Percentiles rank a stretch among this genome's conserved stretches.
phyloP scores from a whole-genome alignment of 768 basidiomycete species.

The Mycena haematopus region DNA sequence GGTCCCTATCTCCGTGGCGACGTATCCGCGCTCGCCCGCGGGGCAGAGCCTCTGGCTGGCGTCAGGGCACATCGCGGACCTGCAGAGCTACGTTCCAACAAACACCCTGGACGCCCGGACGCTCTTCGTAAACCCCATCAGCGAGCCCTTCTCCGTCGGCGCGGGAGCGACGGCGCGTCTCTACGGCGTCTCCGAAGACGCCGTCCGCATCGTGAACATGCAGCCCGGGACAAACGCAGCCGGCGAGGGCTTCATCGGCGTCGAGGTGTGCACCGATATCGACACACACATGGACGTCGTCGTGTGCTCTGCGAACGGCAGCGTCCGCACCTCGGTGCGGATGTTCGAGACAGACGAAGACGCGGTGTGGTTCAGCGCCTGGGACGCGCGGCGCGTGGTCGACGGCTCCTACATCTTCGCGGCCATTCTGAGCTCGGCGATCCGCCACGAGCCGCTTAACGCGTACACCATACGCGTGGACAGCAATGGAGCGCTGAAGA shows the following conservation, averaged over 20 bases:
- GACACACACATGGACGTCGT: constrained; percentile 46
- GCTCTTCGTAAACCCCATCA: constrained; percentile 34
- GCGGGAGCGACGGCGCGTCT: constrained; percentile 29
- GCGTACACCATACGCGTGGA: constrained; percentile 40
- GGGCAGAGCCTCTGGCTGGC: constrained; percentile 40
- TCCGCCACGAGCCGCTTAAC: constrained; percentile 42
- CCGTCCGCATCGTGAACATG: constrained; percentile 45
- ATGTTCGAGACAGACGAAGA: constrained; percentile 41
- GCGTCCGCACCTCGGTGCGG: constrained; percentile 28
- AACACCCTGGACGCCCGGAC: constrained; percentile 42
- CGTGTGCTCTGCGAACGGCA: constrained; percentile 30
- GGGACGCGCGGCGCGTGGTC: constrained; percentile 39
- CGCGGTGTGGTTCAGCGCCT: constrained; percentile 46
- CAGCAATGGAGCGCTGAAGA: constrained; percentile 21
- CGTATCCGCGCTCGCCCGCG: constrained; percentile 42
- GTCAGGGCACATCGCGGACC: constrained; percentile 36
- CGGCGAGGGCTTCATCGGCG: constrained; percentile 33
- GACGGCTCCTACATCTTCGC: constrained; percentile 38
- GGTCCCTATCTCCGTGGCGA: constrained; percentile 31
- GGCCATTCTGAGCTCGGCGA: constrained; percentile 41
- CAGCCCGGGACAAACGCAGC: constrained; percentile 19
- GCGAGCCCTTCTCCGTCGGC: constrained; percentile 16
- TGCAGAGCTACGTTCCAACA: constrained; percentile 39
- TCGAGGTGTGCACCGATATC: constrained; percentile 50
- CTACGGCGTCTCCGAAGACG: constrained; percentile 40